phyloP scores from a whole-genome alignment of 768 basidiomycete species.

The Scleroderma bovista region DNA sequence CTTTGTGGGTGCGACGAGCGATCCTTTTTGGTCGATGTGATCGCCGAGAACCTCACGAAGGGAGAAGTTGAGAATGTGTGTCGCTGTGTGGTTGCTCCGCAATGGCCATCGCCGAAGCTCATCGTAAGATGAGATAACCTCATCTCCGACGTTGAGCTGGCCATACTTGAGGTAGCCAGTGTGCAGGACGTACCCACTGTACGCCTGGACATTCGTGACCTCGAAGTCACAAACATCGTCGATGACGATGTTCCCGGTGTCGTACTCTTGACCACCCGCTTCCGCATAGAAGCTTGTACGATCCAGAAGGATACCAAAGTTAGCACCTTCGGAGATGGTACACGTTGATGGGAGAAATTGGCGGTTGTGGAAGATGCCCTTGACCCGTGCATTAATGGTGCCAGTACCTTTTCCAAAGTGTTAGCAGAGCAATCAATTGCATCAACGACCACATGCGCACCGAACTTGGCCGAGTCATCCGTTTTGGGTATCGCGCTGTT shows the following conservation, averaged over 20 bases:
- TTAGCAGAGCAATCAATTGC: background rate
- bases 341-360: slow-evolving; percentile 65
- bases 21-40: slow-evolving; percentile 97
- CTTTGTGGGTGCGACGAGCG: slow-evolving; percentile 91
- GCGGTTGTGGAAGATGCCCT: slow-evolving; percentile 81
- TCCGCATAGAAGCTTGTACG: slow-evolving; percentile 96
- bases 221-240: slow-evolving; percentile 90
- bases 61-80: slow-evolving; percentile 93
- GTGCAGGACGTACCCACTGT: slow-evolving; percentile 94
- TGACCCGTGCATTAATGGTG: slow-evolving; percentile 69
- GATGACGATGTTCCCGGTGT: slow-evolving; percentile 91
- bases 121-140: slow-evolving; percentile 87
- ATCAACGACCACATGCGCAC: slow-evolving; percentile 40
- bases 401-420: slow-evolving; percentile 51
- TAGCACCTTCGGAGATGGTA: slow-evolving; percentile 54
- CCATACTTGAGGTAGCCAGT: slow-evolving; percentile 91
- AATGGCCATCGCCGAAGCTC: slow-evolving; percentile 96
- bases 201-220: slow-evolving; percentile 89
- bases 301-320: slow-evolving; percentile 87
- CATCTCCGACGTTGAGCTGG: slow-evolving; percentile 66
- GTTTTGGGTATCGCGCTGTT: slow-evolving; percentile 79
- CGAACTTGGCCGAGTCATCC: slow-evolving; percentile 87
- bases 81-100: slow-evolving; percentile 97
- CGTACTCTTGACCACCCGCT: slow-evolving; percentile 94
- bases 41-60: slow-evolving; percentile 94